Evolutionary conservation across 1,284 basidiomycete species (phyloP).

Genomic region (Austroboletus niveus): DNA sequence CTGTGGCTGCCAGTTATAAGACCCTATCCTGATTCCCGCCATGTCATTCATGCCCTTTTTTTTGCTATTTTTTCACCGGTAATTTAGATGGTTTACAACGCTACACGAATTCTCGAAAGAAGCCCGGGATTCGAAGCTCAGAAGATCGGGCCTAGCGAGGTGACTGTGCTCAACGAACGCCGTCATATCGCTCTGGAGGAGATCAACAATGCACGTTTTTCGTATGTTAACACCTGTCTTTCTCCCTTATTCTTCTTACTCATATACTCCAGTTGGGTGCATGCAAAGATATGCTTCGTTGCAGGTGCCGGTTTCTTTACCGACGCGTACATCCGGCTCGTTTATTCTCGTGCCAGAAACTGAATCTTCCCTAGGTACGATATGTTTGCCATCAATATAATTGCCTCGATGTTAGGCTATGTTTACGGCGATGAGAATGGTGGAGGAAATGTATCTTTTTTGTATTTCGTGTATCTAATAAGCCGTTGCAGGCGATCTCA

Average conservation of each 20-base stretch:
- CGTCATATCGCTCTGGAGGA: slow-evolving; percentile 16
- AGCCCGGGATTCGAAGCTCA: background rate
- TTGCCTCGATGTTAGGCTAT: slow-evolving; percentile 26
- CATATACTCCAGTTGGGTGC: slow-evolving; percentile 16
- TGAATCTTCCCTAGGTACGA: slow-evolving; percentile 22
- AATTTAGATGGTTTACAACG: slow-evolving; percentile 12
- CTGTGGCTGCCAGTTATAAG: slow-evolving; percentile 17
- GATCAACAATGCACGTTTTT: slow-evolving; percentile 22
- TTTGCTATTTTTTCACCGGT: background rate
- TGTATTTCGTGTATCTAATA: slow-evolving; percentile 1
- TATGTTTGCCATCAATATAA: slow-evolving; percentile 23
- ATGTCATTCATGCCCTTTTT: slow-evolving; percentile 3
- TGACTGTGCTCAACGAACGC: slow-evolving; percentile 21
- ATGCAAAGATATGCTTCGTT: slow-evolving; percentile 24
- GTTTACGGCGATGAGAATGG: slow-evolving; percentile 26
- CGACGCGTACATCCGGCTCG: slow-evolving; percentile 9
- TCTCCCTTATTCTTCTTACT: background rate
- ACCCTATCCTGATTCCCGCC: background rate
- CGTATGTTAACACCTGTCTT: slow-evolving; percentile 11
- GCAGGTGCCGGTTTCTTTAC: slow-evolving; percentile 26
- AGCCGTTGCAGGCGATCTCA: slow-evolving; percentile 20
- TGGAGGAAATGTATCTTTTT: slow-evolving; percentile 1
- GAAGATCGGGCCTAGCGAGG: background rate
- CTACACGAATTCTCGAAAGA: slow-evolving; percentile 3
- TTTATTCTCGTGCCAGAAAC: background rate